phyloP scores from a whole-genome alignment of 2,329 filamentous ascomycete species.

The Neopestalotiopsis clavispora region DNA sequence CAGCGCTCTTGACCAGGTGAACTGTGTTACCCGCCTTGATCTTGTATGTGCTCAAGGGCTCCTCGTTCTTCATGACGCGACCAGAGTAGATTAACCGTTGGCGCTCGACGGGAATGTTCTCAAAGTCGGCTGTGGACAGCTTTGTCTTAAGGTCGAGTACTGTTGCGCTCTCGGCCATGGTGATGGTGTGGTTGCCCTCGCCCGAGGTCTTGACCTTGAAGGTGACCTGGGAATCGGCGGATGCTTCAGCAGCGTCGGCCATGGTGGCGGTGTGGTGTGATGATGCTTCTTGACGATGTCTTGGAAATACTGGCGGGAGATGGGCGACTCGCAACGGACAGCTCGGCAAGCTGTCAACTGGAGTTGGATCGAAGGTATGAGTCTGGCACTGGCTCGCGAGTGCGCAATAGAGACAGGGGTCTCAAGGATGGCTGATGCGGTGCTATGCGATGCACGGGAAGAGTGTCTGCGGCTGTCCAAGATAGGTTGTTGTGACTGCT shows the following conservation, averaged over 20 bases:
- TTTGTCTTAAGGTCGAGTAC: slow-evolving; percentile 89
- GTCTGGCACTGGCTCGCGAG: not conserved
- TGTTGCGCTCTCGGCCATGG: slow-evolving; percentile 75
- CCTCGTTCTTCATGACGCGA: slow-evolving; percentile 92
- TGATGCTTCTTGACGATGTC: not conserved
- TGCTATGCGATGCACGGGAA: no score
- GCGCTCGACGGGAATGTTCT: slow-evolving; percentile 84
- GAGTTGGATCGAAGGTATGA: not conserved
- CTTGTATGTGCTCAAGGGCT: slow-evolving; percentile 85
- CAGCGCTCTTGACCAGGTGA: slow-evolving; percentile 94
- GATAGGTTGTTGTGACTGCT: not conserved
- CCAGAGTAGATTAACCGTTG: slow-evolving; percentile 98
- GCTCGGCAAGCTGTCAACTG: not conserved
- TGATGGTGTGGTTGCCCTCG: slow-evolving; percentile 83
- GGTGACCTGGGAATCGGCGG: slow-evolving; percentile 78
- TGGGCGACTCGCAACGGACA: not conserved
- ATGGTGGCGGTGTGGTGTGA: slow-evolving; percentile 44
- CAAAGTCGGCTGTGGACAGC: slow-evolving; percentile 79
- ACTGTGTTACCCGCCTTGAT: slow-evolving; percentile 96
- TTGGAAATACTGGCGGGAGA: not conserved
- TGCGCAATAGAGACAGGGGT: not conserved
- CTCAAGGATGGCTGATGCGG: not conserved
- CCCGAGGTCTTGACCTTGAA: slow-evolving; percentile 99
- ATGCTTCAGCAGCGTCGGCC: slow-evolving; percentile 67
- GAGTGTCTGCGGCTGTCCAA: not conserved